Evolutionary conservation across 2,329 filamentous ascomycete species (phyloP).

Genomic region (Phialophora verrucosa): DNA sequence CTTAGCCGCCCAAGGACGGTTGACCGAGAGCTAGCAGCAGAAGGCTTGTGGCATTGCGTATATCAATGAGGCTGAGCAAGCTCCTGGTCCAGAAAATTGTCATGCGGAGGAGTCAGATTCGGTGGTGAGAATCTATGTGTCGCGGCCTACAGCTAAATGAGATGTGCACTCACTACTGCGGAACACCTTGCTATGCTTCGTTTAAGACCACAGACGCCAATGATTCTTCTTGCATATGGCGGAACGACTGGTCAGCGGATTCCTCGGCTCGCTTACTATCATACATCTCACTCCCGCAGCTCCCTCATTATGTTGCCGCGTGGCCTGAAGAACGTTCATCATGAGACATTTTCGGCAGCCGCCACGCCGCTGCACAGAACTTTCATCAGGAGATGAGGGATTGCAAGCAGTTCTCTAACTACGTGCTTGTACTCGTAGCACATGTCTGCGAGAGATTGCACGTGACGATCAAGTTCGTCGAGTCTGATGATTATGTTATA

Average conservation of each 20-base stretch:
- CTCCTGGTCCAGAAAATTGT: background rate
- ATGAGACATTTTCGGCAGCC: background rate
- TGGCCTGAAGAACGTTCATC: slow-evolving; percentile 6
- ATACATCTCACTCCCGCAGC: slow-evolving; percentile 7
- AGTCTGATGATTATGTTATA: too few relatives aligned
- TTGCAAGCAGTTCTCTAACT: background rate
- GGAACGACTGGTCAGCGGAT: slow-evolving; percentile 14
- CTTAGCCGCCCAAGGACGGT: background rate
- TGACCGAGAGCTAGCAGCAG: background rate
- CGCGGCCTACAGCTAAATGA: background rate
- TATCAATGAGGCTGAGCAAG: slow-evolving; percentile 23
- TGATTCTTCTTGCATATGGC: background rate
- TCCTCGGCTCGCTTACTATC: slow-evolving; percentile 22
- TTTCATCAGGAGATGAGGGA: background rate
- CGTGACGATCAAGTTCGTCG: background rate
- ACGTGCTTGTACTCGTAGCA: too few relatives aligned
- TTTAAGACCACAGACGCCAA: background rate
- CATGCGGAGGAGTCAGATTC: background rate
- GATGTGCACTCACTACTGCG: background rate
- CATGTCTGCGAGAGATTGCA: background rate
- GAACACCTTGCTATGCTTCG: background rate
- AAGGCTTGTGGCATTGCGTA: slow-evolving; percentile 10
- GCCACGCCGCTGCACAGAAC: slow-evolving; percentile 3
- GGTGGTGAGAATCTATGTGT: background rate
- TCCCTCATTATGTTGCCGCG: slow-evolving; percentile 3